Base-by-base conservation (phyloP, 495 filamentous ascomycete genomes). In the Penicillium chermesinum region DNA sequence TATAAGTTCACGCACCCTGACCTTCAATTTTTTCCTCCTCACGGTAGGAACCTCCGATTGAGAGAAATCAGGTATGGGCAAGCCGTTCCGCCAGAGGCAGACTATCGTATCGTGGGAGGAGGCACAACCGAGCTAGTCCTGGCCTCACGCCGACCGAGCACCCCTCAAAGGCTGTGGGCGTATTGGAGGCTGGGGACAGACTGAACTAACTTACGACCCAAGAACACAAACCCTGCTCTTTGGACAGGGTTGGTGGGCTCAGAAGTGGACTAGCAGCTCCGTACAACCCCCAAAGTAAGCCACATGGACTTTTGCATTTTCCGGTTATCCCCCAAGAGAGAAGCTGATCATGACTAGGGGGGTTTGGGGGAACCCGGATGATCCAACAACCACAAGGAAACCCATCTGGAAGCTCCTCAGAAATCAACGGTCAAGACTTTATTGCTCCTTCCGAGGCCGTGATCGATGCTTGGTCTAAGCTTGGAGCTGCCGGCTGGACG, bases 241-340 rank as follows among this genome's bases (percentile, higher is more conserved):
- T 72, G 73, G 46, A 52, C 46, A 1, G 65, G 44, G 2, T 51
- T 72, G 13, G 62, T 64, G 39, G 72, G 70, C 6, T 54, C 70
- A 0, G 71, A 77, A 17, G 73, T 76, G 48, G 79, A 81, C 52
- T 83, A 78, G 80, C 70, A 75, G 20, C 70, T 77, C 17, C 62
- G 55, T 5, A 30, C 25, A 22, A 15, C 6, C 39, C 63, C 60
- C 2, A 35, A 4, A 50, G 57, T 10, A 44, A 69, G 4, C 49
- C 4, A 30, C 25, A 30, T 10, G 25, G 10, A 30, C 25, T 4
- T 10, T 30, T 30, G 4, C 25, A 30, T 10, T 30, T 30, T 30
- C 10, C 5, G 10, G 10, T 30, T 10, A 30, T n/a, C n/a, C n/a
- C n/a, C n/a, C n/a, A n/a, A n/a, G n/a, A n/a, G n/a, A n/a, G n/a